Conservation (phyloP, 2,329 filamentous ascomycete species). For the Clonostachys sp. region DNA sequence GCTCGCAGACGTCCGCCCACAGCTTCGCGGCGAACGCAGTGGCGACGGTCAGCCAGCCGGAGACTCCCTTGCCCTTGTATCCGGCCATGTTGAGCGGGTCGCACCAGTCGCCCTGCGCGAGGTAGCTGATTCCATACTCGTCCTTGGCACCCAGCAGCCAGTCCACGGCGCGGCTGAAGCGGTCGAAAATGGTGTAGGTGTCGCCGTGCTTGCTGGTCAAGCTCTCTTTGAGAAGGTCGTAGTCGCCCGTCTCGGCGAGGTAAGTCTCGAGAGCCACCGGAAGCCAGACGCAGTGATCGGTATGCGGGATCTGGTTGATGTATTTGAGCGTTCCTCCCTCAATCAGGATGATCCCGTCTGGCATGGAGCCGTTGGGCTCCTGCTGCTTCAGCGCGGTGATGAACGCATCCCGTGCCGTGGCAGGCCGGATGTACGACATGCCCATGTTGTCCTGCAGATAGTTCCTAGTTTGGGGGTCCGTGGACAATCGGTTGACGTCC, state of each 20-base stretch:
- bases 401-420: conserved; percentile 41
- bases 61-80: conserved; percentile 51
- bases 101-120: conserved; percentile 56
- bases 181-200: conserved; percentile 45
- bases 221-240: conserved; percentile 36
- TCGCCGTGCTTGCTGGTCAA: conserved; percentile 36
- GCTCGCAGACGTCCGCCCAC: conserved; percentile 47
- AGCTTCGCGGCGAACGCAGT: conserved; percentile 47
- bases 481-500: conserved; percentile 53
- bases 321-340: conserved; percentile 54
- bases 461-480: conserved; percentile 54
- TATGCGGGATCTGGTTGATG: conserved; percentile 57
- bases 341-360: conserved; percentile 48
- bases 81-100: conserved; percentile 61
- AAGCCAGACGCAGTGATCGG: conserved; percentile 55
- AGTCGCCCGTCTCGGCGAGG: conserved; percentile 50
- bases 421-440: conserved; percentile 51
- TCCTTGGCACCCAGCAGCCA: conserved; percentile 48
- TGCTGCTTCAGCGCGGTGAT: conserved; percentile 46
- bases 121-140: conserved; percentile 48
- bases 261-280: conserved; percentile 50
- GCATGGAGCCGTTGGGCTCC: conserved; percentile 50
- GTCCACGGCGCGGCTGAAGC: conserved; percentile 52
- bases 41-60: conserved; percentile 53
- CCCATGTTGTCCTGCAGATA: conserved; percentile 59